Conservation (phyloP, 345 rosid species). For the Triadica sebifera region DNA sequence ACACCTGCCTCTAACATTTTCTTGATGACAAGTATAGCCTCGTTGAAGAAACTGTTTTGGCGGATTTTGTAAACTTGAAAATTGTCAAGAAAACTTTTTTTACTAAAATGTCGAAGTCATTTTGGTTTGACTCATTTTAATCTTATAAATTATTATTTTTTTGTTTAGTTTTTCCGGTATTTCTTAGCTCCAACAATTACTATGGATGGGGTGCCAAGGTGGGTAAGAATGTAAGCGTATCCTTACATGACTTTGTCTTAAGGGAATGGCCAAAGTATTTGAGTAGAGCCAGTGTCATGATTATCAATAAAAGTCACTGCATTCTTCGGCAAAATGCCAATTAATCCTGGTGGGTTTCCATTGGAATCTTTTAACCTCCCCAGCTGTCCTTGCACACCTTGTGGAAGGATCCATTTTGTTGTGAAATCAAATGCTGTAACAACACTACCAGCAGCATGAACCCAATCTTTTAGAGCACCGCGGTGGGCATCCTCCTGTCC, state of each 20-base stretch:
- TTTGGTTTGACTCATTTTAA: no score
- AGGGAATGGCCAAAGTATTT: slow-evolving; percentile 61
- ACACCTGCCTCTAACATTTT: slow-evolving; percentile 42
- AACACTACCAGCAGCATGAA: slow-evolving; percentile 54
- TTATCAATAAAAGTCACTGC: slow-evolving; percentile 87
- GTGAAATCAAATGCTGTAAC: slow-evolving; percentile 81
- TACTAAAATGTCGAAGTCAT: slow-evolving; percentile 37
- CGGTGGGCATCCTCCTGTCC: slow-evolving; percentile 65
- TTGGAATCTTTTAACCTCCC: slow-evolving; percentile 70
- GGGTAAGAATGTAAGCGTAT: slow-evolving; percentile 83
- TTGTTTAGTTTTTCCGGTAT: no score
- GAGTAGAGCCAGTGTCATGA: slow-evolving; percentile 76
- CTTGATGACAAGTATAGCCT: slow-evolving; percentile 52
- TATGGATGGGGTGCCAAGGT: slow-evolving; percentile 71
- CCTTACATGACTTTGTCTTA: slow-evolving; percentile 84
- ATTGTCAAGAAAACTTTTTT: slow-evolving; percentile 73
- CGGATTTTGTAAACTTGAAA: slow-evolving; percentile 66
- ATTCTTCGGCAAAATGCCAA: slow-evolving; percentile 59
- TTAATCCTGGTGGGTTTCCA: slow-evolving; percentile 76
- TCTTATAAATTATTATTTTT: no score
- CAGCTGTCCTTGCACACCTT: slow-evolving; percentile 68
- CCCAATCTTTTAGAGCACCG: slow-evolving; percentile 53
- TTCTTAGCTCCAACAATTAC: no score
- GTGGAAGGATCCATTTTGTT: slow-evolving; percentile 77
- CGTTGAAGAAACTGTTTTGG: slow-evolving; percentile 47